Evolutionary conservation across 192 early-diverging fungal species (phyloP).

Genomic region (Podochytrium sp.): DNA sequence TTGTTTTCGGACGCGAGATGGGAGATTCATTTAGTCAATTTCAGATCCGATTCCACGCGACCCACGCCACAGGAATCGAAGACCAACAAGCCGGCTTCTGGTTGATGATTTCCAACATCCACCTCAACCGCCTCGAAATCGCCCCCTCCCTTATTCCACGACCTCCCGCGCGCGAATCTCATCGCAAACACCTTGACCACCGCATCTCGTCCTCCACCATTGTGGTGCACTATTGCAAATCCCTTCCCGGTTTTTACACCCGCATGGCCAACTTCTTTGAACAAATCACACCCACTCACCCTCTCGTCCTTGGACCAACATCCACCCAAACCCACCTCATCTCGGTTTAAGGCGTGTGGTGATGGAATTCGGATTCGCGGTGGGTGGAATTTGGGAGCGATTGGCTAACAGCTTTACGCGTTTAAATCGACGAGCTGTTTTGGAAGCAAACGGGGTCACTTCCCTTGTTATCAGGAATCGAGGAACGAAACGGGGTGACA

Average conservation of each 20-base stretch:
- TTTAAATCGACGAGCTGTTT: no score
- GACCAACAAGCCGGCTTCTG: not conserved
- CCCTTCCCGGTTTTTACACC: not conserved
- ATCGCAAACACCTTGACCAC: not conserved
- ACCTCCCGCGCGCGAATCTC: not conserved
- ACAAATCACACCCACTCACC: not conserved
- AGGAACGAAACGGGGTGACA: no score
- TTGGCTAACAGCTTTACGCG: no score
- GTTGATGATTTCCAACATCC: not conserved
- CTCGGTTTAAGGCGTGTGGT: no score
- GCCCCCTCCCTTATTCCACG: not conserved
- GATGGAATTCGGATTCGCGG: no score
- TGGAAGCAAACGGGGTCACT: not conserved
- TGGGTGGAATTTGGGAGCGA: no score
- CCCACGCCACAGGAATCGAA: no score
- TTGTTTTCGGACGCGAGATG: no score
- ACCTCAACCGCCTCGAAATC: not conserved
- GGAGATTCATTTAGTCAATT: no score
- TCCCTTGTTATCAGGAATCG: no score
- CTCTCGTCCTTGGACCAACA: not conserved
- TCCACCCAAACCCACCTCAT: not conserved
- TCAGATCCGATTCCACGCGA: no score
- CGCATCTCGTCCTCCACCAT: not conserved
- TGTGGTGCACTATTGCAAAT: slow-evolving; percentile 12
- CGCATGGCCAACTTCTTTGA: not conserved